Evolutionary conservation across 2,329 filamentous ascomycete species (phyloP).

Genomic region (Tolypocladium paradoxum): DNA sequence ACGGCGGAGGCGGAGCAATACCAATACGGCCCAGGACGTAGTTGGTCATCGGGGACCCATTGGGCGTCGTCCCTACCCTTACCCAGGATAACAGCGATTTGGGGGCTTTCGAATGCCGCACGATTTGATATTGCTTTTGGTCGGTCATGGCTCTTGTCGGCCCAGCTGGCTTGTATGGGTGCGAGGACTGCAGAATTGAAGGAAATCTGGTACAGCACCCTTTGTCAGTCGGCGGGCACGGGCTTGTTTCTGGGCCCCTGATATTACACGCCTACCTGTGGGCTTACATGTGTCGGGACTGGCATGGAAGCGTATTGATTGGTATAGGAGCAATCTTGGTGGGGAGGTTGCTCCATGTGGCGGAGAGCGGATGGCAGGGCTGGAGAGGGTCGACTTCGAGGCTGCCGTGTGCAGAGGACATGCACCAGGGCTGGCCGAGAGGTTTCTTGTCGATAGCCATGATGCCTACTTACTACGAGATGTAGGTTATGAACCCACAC

Average conservation of each 20-base stretch:
- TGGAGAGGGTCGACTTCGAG: neutral
- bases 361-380: neutral
- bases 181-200: neutral
- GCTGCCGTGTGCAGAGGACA: neutral
- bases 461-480: neutral
- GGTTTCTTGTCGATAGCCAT: neutral
- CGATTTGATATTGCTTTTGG: neutral
- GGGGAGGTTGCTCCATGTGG: neutral
- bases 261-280: neutral
- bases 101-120: neutral
- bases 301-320: neutral
- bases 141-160: neutral
- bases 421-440: neutral
- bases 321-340: neutral
- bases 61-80: too few species aligned
- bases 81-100: neutral
- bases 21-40: slow-evolving; percentile 8
- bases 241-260: neutral
- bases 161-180: neutral
- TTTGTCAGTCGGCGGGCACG: neutral
- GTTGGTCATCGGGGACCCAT: neutral
- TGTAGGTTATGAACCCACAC: neutral
- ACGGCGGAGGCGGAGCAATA: slow-evolving; percentile 6
- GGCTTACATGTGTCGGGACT: neutral
- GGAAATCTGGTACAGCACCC: neutral